phyloP scores from a whole-genome alignment of 2,329 filamentous ascomycete species.

The Diaporthe humulicola region DNA sequence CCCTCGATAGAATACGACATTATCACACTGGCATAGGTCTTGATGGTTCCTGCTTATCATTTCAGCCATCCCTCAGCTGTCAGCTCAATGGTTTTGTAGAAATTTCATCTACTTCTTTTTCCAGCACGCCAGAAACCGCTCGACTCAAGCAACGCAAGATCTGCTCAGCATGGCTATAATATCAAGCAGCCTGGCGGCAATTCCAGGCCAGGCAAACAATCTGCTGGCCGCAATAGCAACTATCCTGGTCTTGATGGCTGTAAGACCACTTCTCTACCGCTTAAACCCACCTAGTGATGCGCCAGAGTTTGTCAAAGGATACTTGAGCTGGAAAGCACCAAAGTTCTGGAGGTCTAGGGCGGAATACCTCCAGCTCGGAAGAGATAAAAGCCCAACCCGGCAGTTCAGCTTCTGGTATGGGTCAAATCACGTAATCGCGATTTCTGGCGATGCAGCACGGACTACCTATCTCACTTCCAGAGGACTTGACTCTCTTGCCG shows the following conservation, averaged over 20 bases:
- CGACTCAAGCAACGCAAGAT: background rate
- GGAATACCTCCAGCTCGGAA: background rate
- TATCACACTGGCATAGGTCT: background rate
- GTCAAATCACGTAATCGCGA: constrained; percentile 1
- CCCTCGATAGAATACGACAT: background rate
- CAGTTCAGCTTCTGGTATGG: constrained; percentile 21
- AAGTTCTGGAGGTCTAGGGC: constrained; percentile 7
- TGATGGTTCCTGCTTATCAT: background rate
- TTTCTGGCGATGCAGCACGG: constrained; percentile 6
- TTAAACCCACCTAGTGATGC: background rate
- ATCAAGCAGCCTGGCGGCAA: background rate
- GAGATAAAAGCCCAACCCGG: background rate
- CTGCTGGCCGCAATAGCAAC: background rate
- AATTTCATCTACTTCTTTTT: background rate
- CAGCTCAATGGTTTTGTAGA: background rate
- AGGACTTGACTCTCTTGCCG: constrained; percentile 11
- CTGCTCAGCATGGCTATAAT: background rate
- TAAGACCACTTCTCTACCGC: constrained; percentile 1
- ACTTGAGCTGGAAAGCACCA: background rate
- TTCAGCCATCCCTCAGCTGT: too few species aligned
- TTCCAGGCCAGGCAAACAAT: background rate
- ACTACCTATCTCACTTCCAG: constrained; percentile 9
- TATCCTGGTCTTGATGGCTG: background rate
- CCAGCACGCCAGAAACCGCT: too few species aligned
- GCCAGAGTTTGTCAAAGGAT: background rate